Evolutionary conservation across 345 rosid genomes (phyloP).

Genomic region (Stellera chamaejasme): DNA sequence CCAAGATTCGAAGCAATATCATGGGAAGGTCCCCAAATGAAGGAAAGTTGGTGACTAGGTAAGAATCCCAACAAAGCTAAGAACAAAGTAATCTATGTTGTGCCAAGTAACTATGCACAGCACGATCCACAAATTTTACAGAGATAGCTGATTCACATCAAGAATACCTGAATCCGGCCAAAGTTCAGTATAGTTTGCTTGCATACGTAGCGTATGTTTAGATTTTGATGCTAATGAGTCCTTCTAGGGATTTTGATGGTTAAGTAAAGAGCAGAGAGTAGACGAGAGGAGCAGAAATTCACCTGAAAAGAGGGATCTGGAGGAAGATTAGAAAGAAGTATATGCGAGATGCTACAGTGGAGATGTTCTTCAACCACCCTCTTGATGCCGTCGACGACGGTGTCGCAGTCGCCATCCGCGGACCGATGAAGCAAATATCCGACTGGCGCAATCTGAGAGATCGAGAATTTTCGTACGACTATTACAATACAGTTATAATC

Average conservation of each 20-base stretch:
- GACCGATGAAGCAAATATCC: background rate
- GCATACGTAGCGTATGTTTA: background rate
- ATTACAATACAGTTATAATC: too few species aligned
- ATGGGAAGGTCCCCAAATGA: too few species aligned
- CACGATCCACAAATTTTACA: too few species aligned
- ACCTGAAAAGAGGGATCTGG: slow-evolving; percentile 97
- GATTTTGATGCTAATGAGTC: too few species aligned
- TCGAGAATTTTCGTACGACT: background rate
- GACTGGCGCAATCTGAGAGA: slow-evolving; percentile 11
- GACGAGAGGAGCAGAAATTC: too few species aligned
- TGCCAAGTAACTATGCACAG: too few species aligned
- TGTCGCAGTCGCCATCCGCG: slow-evolving; percentile 25
- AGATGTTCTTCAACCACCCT: slow-evolving; percentile 53
- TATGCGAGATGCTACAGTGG: slow-evolving; percentile 50
- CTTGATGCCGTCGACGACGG: slow-evolving; percentile 19
- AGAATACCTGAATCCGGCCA: background rate
- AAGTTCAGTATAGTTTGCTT: background rate
- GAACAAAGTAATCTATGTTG: too few species aligned
- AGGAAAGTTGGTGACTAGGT: too few species aligned
- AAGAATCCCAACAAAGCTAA: too few species aligned
- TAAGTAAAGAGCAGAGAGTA: background rate
- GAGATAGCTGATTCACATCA: too few species aligned
- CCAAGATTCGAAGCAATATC: too few species aligned
- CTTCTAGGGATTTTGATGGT: background rate
- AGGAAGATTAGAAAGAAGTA: slow-evolving; percentile 75